Evolutionary conservation across 2,329 filamentous ascomycete genomes (phyloP), one percentile per base, ranked within the genome.

Genomic region (Sporothrix pallida): DNA sequence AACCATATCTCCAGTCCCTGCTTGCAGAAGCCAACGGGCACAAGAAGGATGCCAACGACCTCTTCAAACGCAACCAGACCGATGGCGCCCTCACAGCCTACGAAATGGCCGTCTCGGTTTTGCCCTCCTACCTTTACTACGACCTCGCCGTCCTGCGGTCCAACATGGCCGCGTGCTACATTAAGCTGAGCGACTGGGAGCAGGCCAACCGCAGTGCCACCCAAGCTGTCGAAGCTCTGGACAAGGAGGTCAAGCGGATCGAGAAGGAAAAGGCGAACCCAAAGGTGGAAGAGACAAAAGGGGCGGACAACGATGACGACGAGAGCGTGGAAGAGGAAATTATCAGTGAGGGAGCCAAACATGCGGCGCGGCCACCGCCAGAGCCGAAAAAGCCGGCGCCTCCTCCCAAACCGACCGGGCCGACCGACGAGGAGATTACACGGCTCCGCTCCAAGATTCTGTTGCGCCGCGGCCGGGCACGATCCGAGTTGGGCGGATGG

Each of bases 181-280:
- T 98, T 72, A 97, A 97, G 80, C 85, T 97, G 2, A 86, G 90
- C 75, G 91, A 95, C 75, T 98, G 94, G 93, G 94, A 95, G 77
- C 90, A 93, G 44, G 93, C 94, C 10, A 87, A 94, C 60, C 90
- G 91, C 68, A 87, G 89, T 10, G 94, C 95, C 0, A 92, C 90
- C 0, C 86, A 88, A 12, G 91, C 93, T 1, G 80, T 98, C 0
- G 91, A 95, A 12, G 86, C 88, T 0, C 83, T 98, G n/a, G 89
- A 92, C 75, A 86, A 87, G 42, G 79, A 95, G 77, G n/a, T 37
- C 10, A 46, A 68, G 42, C 62, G 54, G 37, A 60, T 70, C 10
- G 89, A 92, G 75, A 86, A 87, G 42, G 79, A 86, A 70, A 79
- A 80, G 70, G 78, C 77, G 7, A 77, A 78, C 12, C 76, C 78